These are phyloP conservation scores for Chlorella sorokiniana DNA, from an alignment of 139 green algal genomes.

Conservation along the genomic window DNA sequence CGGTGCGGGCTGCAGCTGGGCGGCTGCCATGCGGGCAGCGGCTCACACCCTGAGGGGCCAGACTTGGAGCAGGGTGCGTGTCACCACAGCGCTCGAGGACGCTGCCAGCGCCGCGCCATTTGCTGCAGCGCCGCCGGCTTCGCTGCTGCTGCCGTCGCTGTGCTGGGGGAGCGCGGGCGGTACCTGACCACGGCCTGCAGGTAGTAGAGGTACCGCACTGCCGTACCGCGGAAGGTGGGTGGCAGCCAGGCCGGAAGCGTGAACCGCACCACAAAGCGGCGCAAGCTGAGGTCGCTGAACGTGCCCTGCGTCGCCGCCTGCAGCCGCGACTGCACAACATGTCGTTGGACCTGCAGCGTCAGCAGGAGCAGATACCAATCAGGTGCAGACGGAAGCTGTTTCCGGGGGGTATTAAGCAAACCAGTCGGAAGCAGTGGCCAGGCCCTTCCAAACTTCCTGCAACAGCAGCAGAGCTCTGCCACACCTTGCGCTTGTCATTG, in stretches of 20 bases:
- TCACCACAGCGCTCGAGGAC: neutral
- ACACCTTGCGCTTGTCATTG: conserved; percentile 36
- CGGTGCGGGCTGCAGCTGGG: too few species aligned
- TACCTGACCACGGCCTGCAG: conserved; percentile 41
- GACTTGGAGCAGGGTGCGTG: conserved; percentile 30
- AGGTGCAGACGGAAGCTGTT: too few species aligned
- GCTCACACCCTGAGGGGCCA: conserved; percentile 7
- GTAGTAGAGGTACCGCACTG: conserved; percentile 53
- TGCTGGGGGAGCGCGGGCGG: neutral
- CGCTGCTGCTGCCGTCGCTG: neutral
- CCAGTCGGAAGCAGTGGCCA: neutral
- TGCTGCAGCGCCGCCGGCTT: neutral
- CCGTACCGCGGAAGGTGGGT: conserved; percentile 58
- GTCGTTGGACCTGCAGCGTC: conserved; percentile 27
- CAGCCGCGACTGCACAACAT: conserved; percentile 42
- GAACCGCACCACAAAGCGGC: conserved; percentile 46
- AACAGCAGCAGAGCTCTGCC: neutral
- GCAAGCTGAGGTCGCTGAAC: conserved; percentile 15
- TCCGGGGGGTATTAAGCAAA: neutral
- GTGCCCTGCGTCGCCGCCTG: conserved; percentile 40
- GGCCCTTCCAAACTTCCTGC: neutral
- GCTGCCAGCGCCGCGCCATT: neutral
- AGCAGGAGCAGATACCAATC: neutral
- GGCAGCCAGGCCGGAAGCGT: conserved; percentile 53
- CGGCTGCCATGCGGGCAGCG: neutral